Base-by-base conservation (phyloP, 306 rosid genomes). In the Carpinus viminea region DNA sequence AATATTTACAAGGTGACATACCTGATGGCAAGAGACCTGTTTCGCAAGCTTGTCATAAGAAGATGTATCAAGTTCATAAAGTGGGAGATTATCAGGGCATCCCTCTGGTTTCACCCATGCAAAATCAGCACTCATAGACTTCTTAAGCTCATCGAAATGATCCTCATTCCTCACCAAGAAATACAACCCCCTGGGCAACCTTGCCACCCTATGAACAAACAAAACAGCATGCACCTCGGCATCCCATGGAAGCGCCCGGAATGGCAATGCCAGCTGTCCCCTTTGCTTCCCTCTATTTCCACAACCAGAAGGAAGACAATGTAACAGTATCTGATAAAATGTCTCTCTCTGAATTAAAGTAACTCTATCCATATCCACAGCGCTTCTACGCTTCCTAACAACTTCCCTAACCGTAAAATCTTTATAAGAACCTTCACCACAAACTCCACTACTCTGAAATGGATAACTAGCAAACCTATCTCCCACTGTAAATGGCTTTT, bases 331-430 rank as follows among this genome's bases (percentile, higher is more conserved):
- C 84, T 95, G 97, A 84, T 92, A 92, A 89, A 92, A 95, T 0
- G 90, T 80, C 6, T 90, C 90, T 73, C 93, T 87, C 55, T 79
- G 81, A 76, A 95, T 92, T 50, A 16, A 51, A 7, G 93, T 92
- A 54, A 90, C 87, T 38, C 91, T 93, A 57, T 95, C 98, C 98
- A 95, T 91, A 85, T 91, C 98, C 16, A 95, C 98, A 1, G 98
- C 98, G 48, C 98, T 92, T 79, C 98, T 88, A 12, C 98, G 92
- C 83, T 89, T 95, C 89, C 98, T 79, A 21, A 88, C 92, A 62
- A 95, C 87, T 80, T 95, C 88, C 80, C 98, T 92, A n/a, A 77
- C 75, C 1, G 87, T 91, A 15, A 86, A 87, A 2, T 82, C 90
- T 83, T 89, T 90, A 65, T 91, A 95, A 0, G 76, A 74, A 28